phyloP scores from a whole-genome alignment of 1,284 basidiomycete species.

The Cystobasidiaceae sp. region DNA sequence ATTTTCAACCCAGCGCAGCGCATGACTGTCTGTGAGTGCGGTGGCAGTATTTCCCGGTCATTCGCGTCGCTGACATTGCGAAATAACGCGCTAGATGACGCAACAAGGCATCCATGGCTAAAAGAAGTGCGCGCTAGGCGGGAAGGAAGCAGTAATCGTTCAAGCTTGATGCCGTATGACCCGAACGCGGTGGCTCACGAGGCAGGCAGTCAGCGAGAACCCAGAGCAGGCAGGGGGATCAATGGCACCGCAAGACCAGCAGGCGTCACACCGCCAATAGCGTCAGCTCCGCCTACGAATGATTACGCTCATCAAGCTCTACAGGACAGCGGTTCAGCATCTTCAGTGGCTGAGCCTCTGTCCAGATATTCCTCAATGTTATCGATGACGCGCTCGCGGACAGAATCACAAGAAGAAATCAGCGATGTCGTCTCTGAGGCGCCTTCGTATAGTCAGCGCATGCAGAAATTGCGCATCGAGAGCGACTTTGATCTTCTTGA shows the following conservation, averaged over 20 bases:
- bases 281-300: no score
- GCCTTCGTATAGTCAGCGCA: slow-evolving; percentile 23
- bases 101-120: slow-evolving; percentile 65
- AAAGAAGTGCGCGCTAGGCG: not conserved
- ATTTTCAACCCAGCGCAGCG: slow-evolving; percentile 55
- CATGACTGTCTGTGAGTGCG: slow-evolving; percentile 53
- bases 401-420: slow-evolving; percentile 2
- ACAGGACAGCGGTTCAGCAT: not conserved
- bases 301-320: not conserved
- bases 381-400: not conserved
- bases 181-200: no score
- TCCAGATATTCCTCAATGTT: slow-evolving; percentile 7
- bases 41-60: no score
- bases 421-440: slow-evolving; percentile 15
- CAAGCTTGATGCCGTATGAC: not conserved
- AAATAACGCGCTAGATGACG: slow-evolving; percentile 47
- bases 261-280: no score
- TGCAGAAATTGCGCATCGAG: slow-evolving; percentile 14
- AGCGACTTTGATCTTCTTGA: slow-evolving; percentile 1
- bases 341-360: not conserved
- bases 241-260: no score
- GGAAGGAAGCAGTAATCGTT: not conserved
- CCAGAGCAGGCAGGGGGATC: no score
- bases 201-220: no score
- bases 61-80: no score